Percentiles rank a stretch among this genome's conserved stretches.
Evolutionary conservation across 371 early-diverging fungal genomes (phyloP).

Genomic region (Mucor plumbeus): DNA sequence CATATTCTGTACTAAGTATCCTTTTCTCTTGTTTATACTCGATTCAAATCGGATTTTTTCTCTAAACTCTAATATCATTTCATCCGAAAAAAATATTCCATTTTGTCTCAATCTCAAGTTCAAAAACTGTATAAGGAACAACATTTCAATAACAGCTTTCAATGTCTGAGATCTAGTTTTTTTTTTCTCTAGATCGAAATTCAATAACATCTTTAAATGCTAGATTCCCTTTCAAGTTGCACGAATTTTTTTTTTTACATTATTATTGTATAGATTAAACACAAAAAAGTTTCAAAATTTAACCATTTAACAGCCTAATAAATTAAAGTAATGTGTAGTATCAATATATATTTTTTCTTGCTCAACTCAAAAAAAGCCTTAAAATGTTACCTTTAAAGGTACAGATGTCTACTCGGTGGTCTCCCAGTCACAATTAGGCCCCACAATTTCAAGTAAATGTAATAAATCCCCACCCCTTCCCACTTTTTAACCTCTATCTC

Average conservation of each 20-base stretch:
- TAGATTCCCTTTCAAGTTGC: neutral
- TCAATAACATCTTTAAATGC: neutral
- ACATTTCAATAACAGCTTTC: neutral
- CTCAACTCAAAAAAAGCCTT: conserved; percentile 10
- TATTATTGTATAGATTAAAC: too few species aligned
- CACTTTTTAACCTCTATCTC: conserved; percentile 1
- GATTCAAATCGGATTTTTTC: too few species aligned
- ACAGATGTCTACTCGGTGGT: conserved; percentile 16
- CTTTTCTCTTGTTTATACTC: too few species aligned
- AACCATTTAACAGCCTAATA: neutral
- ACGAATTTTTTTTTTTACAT: neutral
- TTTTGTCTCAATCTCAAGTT: too few species aligned
- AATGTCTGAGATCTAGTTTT: neutral
- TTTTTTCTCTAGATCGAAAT: neutral
- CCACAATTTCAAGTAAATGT: neutral
- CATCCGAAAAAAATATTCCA: too few species aligned
- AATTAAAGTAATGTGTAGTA: neutral
- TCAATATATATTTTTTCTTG: neutral
- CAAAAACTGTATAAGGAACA: too few species aligned
- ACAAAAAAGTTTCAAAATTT: neutral
- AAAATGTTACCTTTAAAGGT: conserved; percentile 17
- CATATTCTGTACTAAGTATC: too few species aligned
- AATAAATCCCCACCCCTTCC: conserved; percentile 10
- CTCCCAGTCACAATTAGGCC: conserved; percentile 7
- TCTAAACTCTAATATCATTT: too few species aligned